Conservation (phyloP, 768 basidiomycete species). For the Leucosporidium creatinivorum region DNA sequence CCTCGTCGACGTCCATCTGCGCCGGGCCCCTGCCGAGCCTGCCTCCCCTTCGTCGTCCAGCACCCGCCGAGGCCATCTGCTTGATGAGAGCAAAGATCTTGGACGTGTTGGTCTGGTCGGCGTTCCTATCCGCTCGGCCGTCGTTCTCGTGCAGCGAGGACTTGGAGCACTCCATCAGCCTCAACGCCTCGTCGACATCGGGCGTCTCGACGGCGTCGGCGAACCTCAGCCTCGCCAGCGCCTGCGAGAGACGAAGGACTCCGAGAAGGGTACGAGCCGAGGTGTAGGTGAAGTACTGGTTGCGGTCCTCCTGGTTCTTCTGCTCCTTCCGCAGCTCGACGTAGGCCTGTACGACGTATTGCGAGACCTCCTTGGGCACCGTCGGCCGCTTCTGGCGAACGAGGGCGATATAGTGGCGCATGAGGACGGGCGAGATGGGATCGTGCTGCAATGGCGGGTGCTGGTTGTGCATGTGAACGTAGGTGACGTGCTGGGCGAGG, state of each 20-base stretch:
- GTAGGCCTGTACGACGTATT: conserved; percentile 89
- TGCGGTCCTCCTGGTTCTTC: conserved; percentile 79
- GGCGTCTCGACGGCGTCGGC: conserved; percentile 67
- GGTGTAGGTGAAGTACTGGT: conserved; percentile 87
- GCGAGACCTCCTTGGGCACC: conserved; percentile 81
- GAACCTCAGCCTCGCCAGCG: conserved; percentile 83
- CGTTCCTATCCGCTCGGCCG: conserved; percentile 59
- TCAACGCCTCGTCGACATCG: conserved; percentile 93
- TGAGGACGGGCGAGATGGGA: conserved; percentile 72
- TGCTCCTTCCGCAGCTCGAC: conserved; percentile 88
- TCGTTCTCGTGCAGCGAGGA: conserved; percentile 79
- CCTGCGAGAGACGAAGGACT: conserved; percentile 87
- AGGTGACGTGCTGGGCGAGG: conserved; percentile 91
- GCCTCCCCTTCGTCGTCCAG: conserved; percentile 36
- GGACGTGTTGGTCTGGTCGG: conserved; percentile 69
- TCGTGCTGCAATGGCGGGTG: conserved; percentile 80
- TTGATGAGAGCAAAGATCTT: conserved; percentile 88
- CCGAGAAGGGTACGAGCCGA: conserved; percentile 93
- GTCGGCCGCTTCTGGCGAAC: conserved; percentile 81
- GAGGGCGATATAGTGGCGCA: conserved; percentile 92
- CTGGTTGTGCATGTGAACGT: conserved; percentile 91
- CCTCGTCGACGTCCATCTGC: conserved; percentile 57
- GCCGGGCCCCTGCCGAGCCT: conserved; percentile 44
- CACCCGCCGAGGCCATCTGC: conserved; percentile 54
- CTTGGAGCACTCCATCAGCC: conserved; percentile 95